Base-by-base conservation (phyloP, 768 basidiomycete genomes). In the Mycena rosella region DNA sequence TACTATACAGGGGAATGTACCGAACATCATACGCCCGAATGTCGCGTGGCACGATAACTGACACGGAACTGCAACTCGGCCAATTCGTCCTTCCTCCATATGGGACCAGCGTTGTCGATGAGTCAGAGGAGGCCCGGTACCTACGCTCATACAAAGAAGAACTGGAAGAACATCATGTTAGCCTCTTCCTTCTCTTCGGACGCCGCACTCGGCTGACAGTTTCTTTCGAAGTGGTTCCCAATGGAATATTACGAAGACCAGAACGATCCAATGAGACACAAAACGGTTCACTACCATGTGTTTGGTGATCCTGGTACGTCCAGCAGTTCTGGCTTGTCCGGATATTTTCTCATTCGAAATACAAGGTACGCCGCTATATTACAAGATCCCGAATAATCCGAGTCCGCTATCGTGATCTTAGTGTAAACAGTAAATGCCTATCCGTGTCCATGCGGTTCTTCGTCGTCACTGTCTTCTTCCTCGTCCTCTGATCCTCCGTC, bases 11-110 rank as follows among this genome's bases (percentile, higher is more conserved):
- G 14, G 93, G 91, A 2, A 73, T 95, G 27, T 91, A 93, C 74
- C 85, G 92, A 20, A 93, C 92, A 3, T 82, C 90, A n/a, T 96
- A 94, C 75, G 95, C 91, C 0, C 87, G 95, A 20, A 78, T 97
- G 20, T 93, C 94, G 14, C 87, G 94, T 22, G 90, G 93, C 26
- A 89, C 89, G 36, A 91, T 97, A 69, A 96, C 94, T 27, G 96
- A 97, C 74, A 96, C 96, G 1, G 45, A 44, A 44, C 42, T 96
- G 57, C 96, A 96, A 78, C 88, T 96, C 40, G 95, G 90, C 14
- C 94, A 93, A 77, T 96, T 96, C 74, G 85, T 92, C 54, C 75
- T 96, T 5, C 94, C 94, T 0, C 84, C 80, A 51, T 83, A 88
- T 60, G 90, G 87, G 0, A 73, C 77, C 65, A 75, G 76, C 20